Percentiles rank a stretch among this genome's conserved stretches.
Evolutionary conservation across 2,329 filamentous ascomycete genomes (phyloP).

Genomic region (Huntiella decipiens): DNA sequence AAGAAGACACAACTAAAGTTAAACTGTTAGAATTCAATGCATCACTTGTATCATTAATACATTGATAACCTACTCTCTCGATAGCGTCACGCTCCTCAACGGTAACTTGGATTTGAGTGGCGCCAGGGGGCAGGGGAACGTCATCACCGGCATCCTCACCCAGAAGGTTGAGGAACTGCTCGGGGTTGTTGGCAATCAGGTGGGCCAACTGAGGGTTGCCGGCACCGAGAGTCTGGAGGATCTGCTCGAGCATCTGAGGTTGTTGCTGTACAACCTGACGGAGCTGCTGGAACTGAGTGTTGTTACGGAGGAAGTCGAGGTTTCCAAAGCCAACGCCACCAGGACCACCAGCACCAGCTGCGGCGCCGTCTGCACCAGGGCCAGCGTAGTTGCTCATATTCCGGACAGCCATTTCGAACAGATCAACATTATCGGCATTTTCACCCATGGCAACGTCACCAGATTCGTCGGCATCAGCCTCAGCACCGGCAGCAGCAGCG

Average conservation of each 20-base stretch:
- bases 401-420: conserved; percentile 84
- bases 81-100: conserved; percentile 95
- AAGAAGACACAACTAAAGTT: conserved; percentile 59
- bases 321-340: conserved; percentile 45
- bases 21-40: not conserved
- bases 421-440: conserved; percentile 55
- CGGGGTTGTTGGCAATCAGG: conserved; percentile 77
- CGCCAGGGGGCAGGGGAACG: conserved; percentile 66
- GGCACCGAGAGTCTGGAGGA: conserved; percentile 84
- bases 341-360: conserved; percentile 31
- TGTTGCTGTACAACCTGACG: conserved; percentile 94
- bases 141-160: conserved; percentile 78
- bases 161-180: conserved; percentile 79
- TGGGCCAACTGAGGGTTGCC: conserved; percentile 90
- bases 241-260: conserved; percentile 95
- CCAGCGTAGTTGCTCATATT: conserved; percentile 18
- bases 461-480: conserved; percentile 21
- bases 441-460: conserved; percentile 22
- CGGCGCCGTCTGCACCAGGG: conserved; percentile 18
- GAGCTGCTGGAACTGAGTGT: conserved; percentile 94
- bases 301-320: conserved; percentile 84
- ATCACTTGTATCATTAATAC: not conserved
- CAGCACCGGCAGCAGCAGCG: conserved; percentile 24
- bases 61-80: conserved; percentile 49
- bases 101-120: conserved; percentile 77